Base-by-base conservation (phyloP, 164 flowering plant genomes). In the Aristolochia contorta region DNA sequence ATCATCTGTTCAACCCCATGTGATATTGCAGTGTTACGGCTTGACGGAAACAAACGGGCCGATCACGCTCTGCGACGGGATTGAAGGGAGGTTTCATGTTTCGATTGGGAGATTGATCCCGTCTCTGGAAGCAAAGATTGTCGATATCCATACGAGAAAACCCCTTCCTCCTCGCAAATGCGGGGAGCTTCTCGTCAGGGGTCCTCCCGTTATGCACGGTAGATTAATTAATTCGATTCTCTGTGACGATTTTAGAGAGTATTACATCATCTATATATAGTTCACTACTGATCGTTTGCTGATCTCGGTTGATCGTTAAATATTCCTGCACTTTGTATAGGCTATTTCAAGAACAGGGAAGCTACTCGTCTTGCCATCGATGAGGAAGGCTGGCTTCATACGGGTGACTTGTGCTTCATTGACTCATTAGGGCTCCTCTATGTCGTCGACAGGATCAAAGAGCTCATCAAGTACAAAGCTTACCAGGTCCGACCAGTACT, bases 161-260 rank as follows among this genome's bases (percentile, higher is more conserved):
- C 66, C 48, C 37, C 57, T 83, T 62, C 85, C 90, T 27, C 97
- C 97, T 10, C 83, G 89, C 8, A 22, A 48, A 6, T 67, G 50
- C 55, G 97, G 97, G 27, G 96, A 86, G 63, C 87, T 89, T 21
- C 85, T 78, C 82, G 27, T 89, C 47, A 70, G 80, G 14, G 82
- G 92, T 27, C 90, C 92, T 21, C 78, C 70, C 30, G 66, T 78
- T 18, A 88, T 88, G 97, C 82, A 80, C 83, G 96, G 97, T 88
- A 52, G 13, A 41, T 59, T 20, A n/a, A n/a, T n/a, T n/a, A n/a
- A n/a, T n/a, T n/a, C n/a, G n/a, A n/a, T n/a, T n/a, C n/a, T n/a
- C n/a, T n/a, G n/a, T n/a, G n/a, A n/a, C n/a, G n/a, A n/a, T n/a
- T n/a, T n/a, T n/a, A n/a, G n/a, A n/a, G n/a, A n/a, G n/a, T n/a